Base-by-base conservation (phyloP, 345 rosid species). In the Lumnitzera racemosa region DNA sequence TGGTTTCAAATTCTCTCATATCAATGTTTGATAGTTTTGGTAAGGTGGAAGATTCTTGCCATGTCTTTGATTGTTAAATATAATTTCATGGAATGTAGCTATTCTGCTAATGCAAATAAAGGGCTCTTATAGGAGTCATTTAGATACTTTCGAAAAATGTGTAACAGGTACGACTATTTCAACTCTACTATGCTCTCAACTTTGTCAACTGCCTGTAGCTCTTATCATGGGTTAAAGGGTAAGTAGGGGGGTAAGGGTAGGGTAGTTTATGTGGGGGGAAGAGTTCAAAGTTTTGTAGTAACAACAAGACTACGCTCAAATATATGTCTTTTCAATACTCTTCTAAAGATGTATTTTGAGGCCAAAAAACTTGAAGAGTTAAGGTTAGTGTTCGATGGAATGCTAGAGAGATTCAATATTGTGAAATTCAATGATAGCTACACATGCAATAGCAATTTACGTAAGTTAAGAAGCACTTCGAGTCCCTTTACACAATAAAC, bases 51-150 rank as follows among this genome's bases (percentile, higher is more conserved):
- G 76, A 79, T 67, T 95, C 90, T 55, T 25, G 27, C 36, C 23
- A 61, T 70, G 53, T 87, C 61, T 91, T 89, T 67, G 61, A 65
- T 53, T 57, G 83, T 84, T 81, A 61, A 58, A 91, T 66, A 80
- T 79, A 2, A 89, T 91, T 56, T 81, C 96, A 3, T 91, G 96
- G 96, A 89, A 91, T 70, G 79, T 96, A 2, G 77, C 87, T 52
- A 74, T 78, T 57, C 86, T 23, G 89, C 80, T 25, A 61, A 81
- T 68, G 79, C 71, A n/a, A 89, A 67, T 59, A 76, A 81, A 76
- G 84, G 81, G 23, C 74, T 59, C 53, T 68, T 11, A 13, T 74
- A 74, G 66, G 85, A 78, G 64, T 78, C 89, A 1, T 64, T 89
- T 2, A 47, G 55, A 25, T 63, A 63, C 66, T 91, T 89, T 55